Base-by-base conservation (phyloP, 306 rosid genomes). In the Prunus campanulata region DNA sequence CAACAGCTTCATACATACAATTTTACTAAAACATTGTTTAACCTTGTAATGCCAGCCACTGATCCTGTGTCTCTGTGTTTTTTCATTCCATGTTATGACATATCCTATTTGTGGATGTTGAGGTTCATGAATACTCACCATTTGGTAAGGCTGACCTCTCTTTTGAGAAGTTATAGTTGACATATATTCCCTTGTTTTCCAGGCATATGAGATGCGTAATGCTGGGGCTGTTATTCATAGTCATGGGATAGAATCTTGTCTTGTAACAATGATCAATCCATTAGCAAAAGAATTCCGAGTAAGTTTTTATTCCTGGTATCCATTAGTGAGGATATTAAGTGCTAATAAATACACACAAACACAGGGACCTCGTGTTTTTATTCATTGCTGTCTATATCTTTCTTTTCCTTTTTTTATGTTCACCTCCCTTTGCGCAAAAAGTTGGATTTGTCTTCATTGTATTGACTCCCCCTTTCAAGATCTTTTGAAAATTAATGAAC, bases 211-310 rank as follows among this genome's bases (percentile, higher is more conserved):
- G 71, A 85, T 84, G 91, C 86, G 93, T 67, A 81, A 87, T 71
- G 96, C 97, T 52, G 97, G 92, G 70, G 97, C 98, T 82, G 93
- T 92, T 78, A 86, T 89, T 73, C 97, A 92, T 74, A 92, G 97
- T 85, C 97, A 95, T 48, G 97, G 97, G 78, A 85, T 92, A 7
- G 97, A 95, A 80, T 90, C 97, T 74, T 95, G 99, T 80, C 91
- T 92, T 48, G 93, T 79, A 70, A 92, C 99, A 68, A 92, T 95
- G 97, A 77, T 92, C 83, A 84, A 90, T 66, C 97, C 99, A 65
- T 85, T 81, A 63, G 75, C 97, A 50, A 95, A 90, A 77, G 99
- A 95, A 81, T 95, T 95, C 82, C 90, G 97, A 76, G 99, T 92
- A 85, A 90, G 96, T 82, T 77, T 52, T 78, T 44, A 18, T 74